phyloP scores from a whole-genome alignment of 306 rosid species.

The Sphenostylis stenocarpa region DNA sequence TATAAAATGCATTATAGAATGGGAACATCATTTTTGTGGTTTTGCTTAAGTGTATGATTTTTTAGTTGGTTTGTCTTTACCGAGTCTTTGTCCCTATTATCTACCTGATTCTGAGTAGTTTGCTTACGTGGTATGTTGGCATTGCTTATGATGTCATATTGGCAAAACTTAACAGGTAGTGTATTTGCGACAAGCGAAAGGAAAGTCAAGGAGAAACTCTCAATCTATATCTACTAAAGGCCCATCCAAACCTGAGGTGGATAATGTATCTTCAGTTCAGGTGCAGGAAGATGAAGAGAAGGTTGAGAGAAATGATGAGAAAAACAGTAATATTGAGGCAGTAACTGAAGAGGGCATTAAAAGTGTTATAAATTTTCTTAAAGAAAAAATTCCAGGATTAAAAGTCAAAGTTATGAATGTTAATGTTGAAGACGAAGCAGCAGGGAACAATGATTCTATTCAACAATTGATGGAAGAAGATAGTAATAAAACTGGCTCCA shows the following conservation, averaged over 20 bases:
- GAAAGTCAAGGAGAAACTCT: constrained; percentile 51
- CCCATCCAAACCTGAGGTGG: constrained; percentile 59
- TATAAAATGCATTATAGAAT: constrained; percentile 8
- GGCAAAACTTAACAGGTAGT: constrained; percentile 63
- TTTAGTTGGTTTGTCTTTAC: constrained; percentile 26
- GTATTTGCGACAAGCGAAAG: constrained; percentile 75
- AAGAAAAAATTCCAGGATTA: constrained; percentile 94
- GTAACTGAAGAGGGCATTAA: constrained; percentile 93
- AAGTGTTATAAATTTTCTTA: constrained; percentile 86
- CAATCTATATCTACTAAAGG: constrained; percentile 52
- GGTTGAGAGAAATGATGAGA: constrained; percentile 65
- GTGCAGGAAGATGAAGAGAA: constrained; percentile 58
- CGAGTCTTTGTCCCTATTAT: constrained; percentile 2
- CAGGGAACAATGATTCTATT: constrained; percentile 60
- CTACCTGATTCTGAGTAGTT: constrained; percentile 19
- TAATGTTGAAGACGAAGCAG: constrained; percentile 60
- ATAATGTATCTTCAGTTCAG: constrained; percentile 60
- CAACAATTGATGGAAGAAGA: constrained; percentile 76
- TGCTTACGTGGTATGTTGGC: background rate
- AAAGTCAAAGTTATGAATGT: constrained; percentile 85
- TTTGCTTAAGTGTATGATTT: constrained; percentile 2
- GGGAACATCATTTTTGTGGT: constrained; percentile 19
- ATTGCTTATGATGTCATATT: constrained; percentile 32
- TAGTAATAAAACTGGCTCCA: constrained; percentile 48
- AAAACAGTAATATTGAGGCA: constrained; percentile 65